Conservation (phyloP, 768 basidiomycete genomes). For the Trametes cinnabarina region DNA sequence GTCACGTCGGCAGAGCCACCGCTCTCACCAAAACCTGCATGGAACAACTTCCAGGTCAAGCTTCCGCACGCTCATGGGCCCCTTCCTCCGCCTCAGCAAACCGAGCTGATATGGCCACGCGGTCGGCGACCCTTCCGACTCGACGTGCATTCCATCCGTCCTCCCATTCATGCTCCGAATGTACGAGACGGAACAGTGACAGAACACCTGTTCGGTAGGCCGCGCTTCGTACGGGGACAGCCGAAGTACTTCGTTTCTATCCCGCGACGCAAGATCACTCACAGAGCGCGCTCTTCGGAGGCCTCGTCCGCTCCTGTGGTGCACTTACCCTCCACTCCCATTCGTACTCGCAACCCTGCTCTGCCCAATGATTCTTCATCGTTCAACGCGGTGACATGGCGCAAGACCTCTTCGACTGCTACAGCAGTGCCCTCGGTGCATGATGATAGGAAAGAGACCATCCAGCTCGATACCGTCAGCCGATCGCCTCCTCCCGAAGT, state of each 20-base stretch:
- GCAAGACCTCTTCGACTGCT: constrained; percentile 29
- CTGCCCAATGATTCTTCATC: constrained; percentile 23
- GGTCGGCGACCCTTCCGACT: constrained; percentile 45
- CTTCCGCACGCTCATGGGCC: constrained; percentile 42
- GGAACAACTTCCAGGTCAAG: constrained; percentile 27
- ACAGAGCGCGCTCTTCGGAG: constrained; percentile 7
- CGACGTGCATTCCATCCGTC: constrained; percentile 71
- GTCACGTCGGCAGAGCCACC: constrained; percentile 27
- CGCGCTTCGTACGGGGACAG: constrained; percentile 33
- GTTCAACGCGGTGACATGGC: constrained; percentile 40
- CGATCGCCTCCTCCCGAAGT: constrained; percentile 66
- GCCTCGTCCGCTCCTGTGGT: constrained; percentile 33
- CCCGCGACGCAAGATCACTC: constrained; percentile 26
- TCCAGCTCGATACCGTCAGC: constrained; percentile 52
- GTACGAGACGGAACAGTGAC: constrained; percentile 61
- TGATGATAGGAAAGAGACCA: constrained; percentile 6
- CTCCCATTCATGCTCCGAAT: constrained; percentile 65
- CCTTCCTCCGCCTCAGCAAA: constrained; percentile 46
- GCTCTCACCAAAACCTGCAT: constrained; percentile 26
- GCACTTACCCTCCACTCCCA: constrained; percentile 36
- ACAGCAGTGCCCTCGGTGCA: constrained; percentile 18
- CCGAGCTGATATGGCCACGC: constrained; percentile 46
- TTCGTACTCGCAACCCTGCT: not conserved
- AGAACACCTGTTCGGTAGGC: constrained; percentile 59
- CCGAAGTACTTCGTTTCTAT: constrained; percentile 36